A percentile compares a stretch with the other conserved stretches of the same genome.
phyloP scores from a whole-genome alignment of 2,329 filamentous ascomycete species.

The Ophiostoma quercus region DNA sequence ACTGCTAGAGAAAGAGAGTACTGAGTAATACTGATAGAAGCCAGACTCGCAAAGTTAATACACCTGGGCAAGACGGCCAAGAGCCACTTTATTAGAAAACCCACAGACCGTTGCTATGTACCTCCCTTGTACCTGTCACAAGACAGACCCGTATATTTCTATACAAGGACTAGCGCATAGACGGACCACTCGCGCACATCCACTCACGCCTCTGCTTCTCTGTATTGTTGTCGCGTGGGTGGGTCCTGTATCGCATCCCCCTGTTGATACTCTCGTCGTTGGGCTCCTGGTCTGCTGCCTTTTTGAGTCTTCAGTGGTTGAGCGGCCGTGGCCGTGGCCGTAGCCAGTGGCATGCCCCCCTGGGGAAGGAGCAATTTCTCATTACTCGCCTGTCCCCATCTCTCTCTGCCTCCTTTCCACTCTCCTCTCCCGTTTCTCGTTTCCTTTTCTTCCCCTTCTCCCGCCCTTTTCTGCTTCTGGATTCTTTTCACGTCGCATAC shows the following conservation, averaged over 20 bases:
- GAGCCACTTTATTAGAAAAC: neutral
- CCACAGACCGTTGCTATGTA: slow-evolving; percentile 11
- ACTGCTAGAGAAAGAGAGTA: neutral
- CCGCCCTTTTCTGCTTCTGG: slow-evolving; percentile 2
- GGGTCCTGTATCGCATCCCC: slow-evolving; percentile 20
- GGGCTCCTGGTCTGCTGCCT: neutral
- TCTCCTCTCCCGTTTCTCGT: slow-evolving; percentile 12
- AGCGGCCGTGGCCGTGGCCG: neutral
- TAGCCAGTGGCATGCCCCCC: neutral
- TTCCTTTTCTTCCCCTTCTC: slow-evolving; percentile 10
- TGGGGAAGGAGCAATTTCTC: neutral
- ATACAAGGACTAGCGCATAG: neutral
- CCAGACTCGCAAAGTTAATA: neutral
- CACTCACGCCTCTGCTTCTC: neutral
- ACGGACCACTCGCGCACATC: slow-evolving; percentile 6
- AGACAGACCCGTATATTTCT: neutral
- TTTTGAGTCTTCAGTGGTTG: neutral
- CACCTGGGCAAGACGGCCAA: slow-evolving; percentile 4
- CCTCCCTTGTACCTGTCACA: slow-evolving; percentile 1
- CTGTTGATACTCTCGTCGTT: slow-evolving; percentile 16
- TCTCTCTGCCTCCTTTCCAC: neutral
- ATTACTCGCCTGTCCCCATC: neutral
- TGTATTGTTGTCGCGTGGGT: slow-evolving; percentile 22
- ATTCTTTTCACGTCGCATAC: slow-evolving; percentile 7
- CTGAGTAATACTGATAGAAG: too few species aligned